phyloP scores from a whole-genome alignment of 805 yeast genomes.

The Cyberlindnera amylophila region DNA sequence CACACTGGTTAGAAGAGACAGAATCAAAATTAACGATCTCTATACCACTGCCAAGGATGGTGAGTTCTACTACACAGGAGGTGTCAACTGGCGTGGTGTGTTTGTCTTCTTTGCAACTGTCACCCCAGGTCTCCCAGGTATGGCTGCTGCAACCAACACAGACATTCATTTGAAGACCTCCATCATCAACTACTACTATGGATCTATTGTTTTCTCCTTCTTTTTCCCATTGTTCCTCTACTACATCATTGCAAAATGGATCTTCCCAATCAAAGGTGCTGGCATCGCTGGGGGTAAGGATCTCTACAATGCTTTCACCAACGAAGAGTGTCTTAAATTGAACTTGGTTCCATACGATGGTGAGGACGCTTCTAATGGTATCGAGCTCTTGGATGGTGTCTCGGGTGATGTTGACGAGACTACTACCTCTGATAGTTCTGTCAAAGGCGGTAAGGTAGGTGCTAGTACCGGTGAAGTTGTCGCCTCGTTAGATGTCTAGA shows the following conservation, averaged over 20 bases:
- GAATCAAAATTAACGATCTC: conserved; percentile 32
- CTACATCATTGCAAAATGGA: conserved; percentile 22
- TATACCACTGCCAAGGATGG: conserved; percentile 30
- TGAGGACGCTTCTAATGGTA: conserved; percentile 1
- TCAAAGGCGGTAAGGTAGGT: not conserved
- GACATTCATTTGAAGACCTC: conserved; percentile 21
- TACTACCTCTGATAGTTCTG: conserved; percentile 1
- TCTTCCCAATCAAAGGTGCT: conserved; percentile 25
- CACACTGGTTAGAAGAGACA: conserved; percentile 30
- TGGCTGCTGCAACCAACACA: conserved; percentile 31
- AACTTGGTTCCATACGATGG: conserved; percentile 23
- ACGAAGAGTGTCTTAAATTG: conserved; percentile 25
- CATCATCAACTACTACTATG: conserved; percentile 29
- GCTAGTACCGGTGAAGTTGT: not conserved
- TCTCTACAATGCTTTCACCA: conserved; percentile 28
- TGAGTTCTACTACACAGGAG: conserved; percentile 29
- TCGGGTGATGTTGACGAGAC: conserved; percentile 1
- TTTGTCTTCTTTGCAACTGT: conserved; percentile 28
- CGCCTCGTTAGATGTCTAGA: not conserved
- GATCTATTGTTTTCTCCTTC: conserved; percentile 31
- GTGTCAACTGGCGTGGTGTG: conserved; percentile 31
- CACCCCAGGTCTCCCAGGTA: conserved; percentile 38
- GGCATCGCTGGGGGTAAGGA: conserved; percentile 24
- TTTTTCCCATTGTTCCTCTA: conserved; percentile 28
- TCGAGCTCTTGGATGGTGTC: conserved; percentile 7